phyloP scores from a whole-genome alignment of 805 yeast species.

The Kregervanrija delftensis region DNA sequence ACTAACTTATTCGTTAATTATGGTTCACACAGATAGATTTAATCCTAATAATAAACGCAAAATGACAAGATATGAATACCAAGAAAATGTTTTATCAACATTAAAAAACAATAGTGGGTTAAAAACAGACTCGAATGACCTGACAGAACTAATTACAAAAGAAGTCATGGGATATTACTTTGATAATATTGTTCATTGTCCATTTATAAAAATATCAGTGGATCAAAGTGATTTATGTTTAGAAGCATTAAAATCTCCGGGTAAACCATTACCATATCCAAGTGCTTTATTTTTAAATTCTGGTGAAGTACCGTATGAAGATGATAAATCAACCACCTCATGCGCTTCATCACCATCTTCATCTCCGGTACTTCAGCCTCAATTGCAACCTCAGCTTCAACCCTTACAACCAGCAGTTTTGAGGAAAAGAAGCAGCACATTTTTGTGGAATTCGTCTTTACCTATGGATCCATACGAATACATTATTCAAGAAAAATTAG shows the following conservation, averaged over 20 bases:
- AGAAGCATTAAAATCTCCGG: constrained; percentile 12
- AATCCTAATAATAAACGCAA: constrained; percentile 61
- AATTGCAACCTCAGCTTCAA: background rate
- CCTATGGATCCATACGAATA: constrained; percentile 31
- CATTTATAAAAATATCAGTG: constrained; percentile 38
- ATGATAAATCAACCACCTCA: constrained; percentile 6
- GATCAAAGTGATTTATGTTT: constrained; percentile 19
- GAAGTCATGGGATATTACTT: constrained; percentile 50
- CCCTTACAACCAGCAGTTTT: constrained; percentile 3
- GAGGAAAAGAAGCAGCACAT: constrained; percentile 24
- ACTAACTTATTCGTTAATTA: constrained; percentile 55
- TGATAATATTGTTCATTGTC: constrained; percentile 58
- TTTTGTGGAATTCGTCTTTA: constrained; percentile 20
- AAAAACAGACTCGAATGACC: constrained; percentile 7
- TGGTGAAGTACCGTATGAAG: background rate
- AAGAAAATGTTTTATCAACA: constrained; percentile 30
- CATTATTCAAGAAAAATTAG: constrained; percentile 24
- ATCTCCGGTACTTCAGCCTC: constrained; percentile 3
- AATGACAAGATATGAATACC: constrained; percentile 59
- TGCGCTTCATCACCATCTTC: constrained; percentile 1
- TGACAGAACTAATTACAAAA: constrained; percentile 28
- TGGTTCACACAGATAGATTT: constrained; percentile 70
- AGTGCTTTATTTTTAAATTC: constrained; percentile 14
- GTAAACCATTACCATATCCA: constrained; percentile 23
- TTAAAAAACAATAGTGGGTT: constrained; percentile 15